These are phyloP conservation scores for Phytophthora tubulina DNA, from an alignment of 352 stramenopile genomes.

Conservation along the genomic window DNA sequence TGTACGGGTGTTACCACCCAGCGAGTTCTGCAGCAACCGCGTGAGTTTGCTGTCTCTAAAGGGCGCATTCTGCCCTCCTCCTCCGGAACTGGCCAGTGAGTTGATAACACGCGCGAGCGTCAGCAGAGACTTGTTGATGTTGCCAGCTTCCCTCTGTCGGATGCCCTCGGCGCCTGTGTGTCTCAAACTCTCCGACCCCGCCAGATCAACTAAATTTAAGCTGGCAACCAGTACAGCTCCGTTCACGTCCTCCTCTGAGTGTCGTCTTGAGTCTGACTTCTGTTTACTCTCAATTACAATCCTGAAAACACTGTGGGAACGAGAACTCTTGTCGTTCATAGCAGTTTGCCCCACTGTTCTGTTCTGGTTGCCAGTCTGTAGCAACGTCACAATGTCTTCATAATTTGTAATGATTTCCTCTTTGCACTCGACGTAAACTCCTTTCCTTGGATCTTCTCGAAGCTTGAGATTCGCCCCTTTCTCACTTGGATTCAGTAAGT, in stretches of 20 bases:
- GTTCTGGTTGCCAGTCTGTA: conserved; percentile 74
- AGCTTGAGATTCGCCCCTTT: conserved; percentile 79
- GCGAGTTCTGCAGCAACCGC: conserved; percentile 91
- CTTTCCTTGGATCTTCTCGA: conserved; percentile 94
- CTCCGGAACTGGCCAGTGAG: conserved; percentile 56
- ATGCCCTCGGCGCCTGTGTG: conserved; percentile 95
- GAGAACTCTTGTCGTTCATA: conserved; percentile 87
- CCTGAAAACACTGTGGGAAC: conserved; percentile 87
- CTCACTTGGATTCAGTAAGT: conserved; percentile 90
- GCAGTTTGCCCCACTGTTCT: conserved; percentile 72
- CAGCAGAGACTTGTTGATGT: conserved; percentile 97
- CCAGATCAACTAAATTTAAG: conserved; percentile 98
- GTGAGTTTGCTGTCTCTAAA: conserved; percentile 94
- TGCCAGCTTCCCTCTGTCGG: conserved; percentile 95
- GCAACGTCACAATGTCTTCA: conserved; percentile 66
- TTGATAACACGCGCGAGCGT: conserved; percentile 96
- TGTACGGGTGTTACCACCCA: conserved; percentile 92
- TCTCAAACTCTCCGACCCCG: conserved; percentile 96
- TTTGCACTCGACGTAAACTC: conserved; percentile 97
- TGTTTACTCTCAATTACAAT: conserved; percentile 89
- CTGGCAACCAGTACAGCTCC: conserved; percentile 93
- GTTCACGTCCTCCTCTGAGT: conserved; percentile 76
- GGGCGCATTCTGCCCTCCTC: conserved; percentile 58
- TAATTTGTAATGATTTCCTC: conserved; percentile 94
- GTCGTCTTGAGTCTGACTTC: conserved; percentile 52